Evolutionary conservation across 352 stramenopile species (phyloP).

Genomic region (Blastocystis sp.): DNA sequence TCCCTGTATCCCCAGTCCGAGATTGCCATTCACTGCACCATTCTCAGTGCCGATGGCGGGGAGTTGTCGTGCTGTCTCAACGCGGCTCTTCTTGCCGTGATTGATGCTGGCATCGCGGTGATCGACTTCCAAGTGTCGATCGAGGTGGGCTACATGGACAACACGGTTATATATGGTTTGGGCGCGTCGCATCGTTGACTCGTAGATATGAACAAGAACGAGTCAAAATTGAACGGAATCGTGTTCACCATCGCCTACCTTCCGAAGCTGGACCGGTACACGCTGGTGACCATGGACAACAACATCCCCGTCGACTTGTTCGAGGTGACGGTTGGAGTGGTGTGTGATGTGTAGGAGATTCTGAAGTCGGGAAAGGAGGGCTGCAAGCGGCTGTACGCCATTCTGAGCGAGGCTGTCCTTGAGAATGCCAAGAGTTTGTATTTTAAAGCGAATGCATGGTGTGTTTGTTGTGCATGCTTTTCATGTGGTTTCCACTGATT

Average conservation of each 20-base stretch:
- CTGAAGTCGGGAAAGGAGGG: slow-evolving; percentile 55
- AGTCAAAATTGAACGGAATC: slow-evolving; percentile 39
- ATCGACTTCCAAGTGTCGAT: slow-evolving; percentile 58
- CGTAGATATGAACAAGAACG: slow-evolving; percentile 56
- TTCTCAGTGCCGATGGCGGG: slow-evolving; percentile 36
- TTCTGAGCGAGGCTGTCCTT: slow-evolving; percentile 39
- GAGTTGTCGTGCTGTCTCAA: slow-evolving; percentile 46
- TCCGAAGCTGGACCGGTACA: slow-evolving; percentile 36
- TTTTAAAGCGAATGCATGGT: not conserved
- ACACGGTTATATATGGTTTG: slow-evolving; percentile 49
- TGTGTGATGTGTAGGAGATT: slow-evolving; percentile 41
- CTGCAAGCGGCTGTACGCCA: slow-evolving; percentile 61
- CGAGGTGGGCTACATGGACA: slow-evolving; percentile 71
- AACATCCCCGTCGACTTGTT: slow-evolving; percentile 72
- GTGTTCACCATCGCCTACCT: slow-evolving; percentile 70
- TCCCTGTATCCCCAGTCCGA: slow-evolving; percentile 65
- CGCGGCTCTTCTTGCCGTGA: slow-evolving; percentile 25
- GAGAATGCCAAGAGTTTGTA: slow-evolving; percentile 62
- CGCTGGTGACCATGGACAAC: slow-evolving; percentile 58
- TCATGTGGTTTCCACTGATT: too few species aligned
- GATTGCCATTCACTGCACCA: slow-evolving; percentile 63
- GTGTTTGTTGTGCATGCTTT: not conserved
- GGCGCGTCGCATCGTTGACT: not conserved
- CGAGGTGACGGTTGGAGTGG: not conserved
- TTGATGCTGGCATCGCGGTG: slow-evolving; percentile 57